Percentiles rank a stretch among this genome's conserved stretches.
phyloP scores from a whole-genome alignment of 1,139 yeast genomes.

The Casaregolazyma suthepensis region DNA sequence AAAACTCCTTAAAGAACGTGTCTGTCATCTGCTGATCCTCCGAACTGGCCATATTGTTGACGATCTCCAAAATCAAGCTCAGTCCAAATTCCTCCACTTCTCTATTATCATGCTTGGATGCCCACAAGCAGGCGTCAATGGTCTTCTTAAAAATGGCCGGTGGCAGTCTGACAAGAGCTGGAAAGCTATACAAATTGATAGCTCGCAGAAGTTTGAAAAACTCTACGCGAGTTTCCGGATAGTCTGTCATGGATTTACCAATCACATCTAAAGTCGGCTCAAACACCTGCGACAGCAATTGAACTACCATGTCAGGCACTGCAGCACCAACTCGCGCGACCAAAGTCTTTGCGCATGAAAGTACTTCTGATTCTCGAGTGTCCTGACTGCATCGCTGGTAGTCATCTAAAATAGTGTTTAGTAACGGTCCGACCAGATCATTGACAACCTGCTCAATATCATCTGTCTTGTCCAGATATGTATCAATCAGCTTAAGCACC shows the following conservation, averaged over 20 bases:
- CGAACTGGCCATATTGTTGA: constrained; percentile 73
- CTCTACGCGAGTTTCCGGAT: constrained; percentile 96
- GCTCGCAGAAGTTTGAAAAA: constrained; percentile 85
- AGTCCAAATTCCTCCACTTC: constrained; percentile 92
- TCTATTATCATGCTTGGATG: constrained; percentile 92
- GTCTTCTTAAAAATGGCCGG: constrained; percentile 89
- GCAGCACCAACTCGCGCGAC: constrained; percentile 80
- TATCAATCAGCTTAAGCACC: constrained; percentile 80
- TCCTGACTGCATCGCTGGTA: constrained; percentile 86
- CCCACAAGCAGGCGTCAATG: constrained; percentile 95
- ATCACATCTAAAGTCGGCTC: constrained; percentile 95
- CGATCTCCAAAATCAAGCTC: constrained; percentile 70
- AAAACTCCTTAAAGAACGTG: constrained; percentile 83
- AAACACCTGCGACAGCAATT: constrained; percentile 83
- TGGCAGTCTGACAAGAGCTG: constrained; percentile 80
- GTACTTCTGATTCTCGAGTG: constrained; percentile 96
- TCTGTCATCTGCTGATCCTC: constrained; percentile 66
- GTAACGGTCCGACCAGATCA: constrained; percentile 76
- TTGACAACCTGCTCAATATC: constrained; percentile 80
- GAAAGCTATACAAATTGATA: constrained; percentile 78
- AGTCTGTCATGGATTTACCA: constrained; percentile 88
- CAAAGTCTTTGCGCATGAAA: constrained; percentile 89
- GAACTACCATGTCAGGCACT: constrained; percentile 86
- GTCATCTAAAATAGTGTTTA: constrained; percentile 83
- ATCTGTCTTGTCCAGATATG: constrained; percentile 81